Evolutionary conservation across 441 rosid genomes (phyloP).

Genomic region (Croton setiger): DNA sequence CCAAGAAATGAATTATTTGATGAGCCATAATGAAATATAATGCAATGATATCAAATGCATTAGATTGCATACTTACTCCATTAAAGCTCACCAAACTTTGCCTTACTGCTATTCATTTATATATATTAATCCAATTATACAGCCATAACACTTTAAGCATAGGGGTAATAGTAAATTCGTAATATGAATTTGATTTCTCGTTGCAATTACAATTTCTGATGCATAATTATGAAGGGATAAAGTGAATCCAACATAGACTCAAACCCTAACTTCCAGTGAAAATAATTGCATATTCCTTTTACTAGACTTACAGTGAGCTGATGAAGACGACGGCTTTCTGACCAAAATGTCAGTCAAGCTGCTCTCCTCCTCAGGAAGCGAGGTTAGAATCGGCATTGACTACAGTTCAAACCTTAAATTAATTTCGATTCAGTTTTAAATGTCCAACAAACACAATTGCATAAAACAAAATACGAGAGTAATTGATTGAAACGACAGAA

Average conservation of each 20-base stretch:
- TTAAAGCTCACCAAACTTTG: no score
- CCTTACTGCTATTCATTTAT: no score
- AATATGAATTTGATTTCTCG: no score
- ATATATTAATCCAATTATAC: no score
- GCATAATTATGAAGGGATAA: background rate
- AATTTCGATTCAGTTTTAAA: background rate
- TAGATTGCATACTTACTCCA: no score
- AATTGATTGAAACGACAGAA: background rate
- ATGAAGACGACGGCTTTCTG: constrained; percentile 58
- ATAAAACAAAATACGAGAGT: no score
- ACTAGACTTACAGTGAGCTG: constrained; percentile 31
- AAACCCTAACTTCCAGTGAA: constrained; percentile 4
- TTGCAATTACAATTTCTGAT: background rate
- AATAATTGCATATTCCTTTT: background rate
- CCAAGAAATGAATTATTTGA: no score
- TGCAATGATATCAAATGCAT: no score
- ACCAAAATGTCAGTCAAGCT: constrained; percentile 97
- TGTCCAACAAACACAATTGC: background rate
- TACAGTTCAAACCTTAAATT: constrained; percentile 26
- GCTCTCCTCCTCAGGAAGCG: constrained; percentile 63
- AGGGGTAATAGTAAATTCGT: no score
- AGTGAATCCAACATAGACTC: background rate
- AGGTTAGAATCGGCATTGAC: constrained; percentile 75
- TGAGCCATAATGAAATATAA: no score
- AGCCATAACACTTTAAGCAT: no score